phyloP scores from a whole-genome alignment of 306 rosid genomes.

The Sechiopsis laciniata region DNA sequence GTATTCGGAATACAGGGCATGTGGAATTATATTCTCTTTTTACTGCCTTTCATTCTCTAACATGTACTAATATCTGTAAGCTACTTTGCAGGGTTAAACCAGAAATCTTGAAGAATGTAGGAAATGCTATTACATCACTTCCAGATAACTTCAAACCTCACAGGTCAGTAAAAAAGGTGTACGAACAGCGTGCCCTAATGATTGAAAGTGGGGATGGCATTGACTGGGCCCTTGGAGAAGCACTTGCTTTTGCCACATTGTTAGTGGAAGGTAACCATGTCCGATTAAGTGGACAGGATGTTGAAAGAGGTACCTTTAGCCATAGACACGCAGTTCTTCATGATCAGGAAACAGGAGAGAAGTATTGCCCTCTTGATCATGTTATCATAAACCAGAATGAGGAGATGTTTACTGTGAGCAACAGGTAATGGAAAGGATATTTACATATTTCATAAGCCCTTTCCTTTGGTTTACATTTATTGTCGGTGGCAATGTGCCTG shows the following conservation, averaged over 20 bases:
- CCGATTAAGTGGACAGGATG: slow-evolving; percentile 92
- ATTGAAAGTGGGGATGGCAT: slow-evolving; percentile 87
- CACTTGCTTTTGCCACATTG: slow-evolving; percentile 92
- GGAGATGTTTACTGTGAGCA: slow-evolving; percentile 91
- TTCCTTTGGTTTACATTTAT: background rate
- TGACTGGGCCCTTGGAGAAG: slow-evolving; percentile 93
- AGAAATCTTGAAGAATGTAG: slow-evolving; percentile 80
- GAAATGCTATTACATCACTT: slow-evolving; percentile 69
- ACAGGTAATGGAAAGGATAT: slow-evolving; percentile 50
- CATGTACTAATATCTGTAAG: slow-evolving; percentile 23
- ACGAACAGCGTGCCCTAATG: slow-evolving; percentile 81
- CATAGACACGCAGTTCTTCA: slow-evolving; percentile 86
- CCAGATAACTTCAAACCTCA: slow-evolving; percentile 79
- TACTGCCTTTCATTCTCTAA: background rate
- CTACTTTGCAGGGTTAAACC: slow-evolving; percentile 65
- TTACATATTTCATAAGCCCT: background rate
- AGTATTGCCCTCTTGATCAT: slow-evolving; percentile 80
- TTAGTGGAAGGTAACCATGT: slow-evolving; percentile 88
- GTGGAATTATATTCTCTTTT: slow-evolving; percentile 22
- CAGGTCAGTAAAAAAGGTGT: slow-evolving; percentile 78
- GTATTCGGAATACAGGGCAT: slow-evolving; percentile 87
- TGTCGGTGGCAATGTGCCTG: background rate
- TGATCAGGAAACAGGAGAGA: slow-evolving; percentile 82
- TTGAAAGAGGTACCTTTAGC: slow-evolving; percentile 96
- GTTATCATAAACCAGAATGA: slow-evolving; percentile 73